These are phyloP conservation scores for Lachancea dasiensis DNA, from an alignment of 805 yeast species.

Conservation along the genomic window DNA sequence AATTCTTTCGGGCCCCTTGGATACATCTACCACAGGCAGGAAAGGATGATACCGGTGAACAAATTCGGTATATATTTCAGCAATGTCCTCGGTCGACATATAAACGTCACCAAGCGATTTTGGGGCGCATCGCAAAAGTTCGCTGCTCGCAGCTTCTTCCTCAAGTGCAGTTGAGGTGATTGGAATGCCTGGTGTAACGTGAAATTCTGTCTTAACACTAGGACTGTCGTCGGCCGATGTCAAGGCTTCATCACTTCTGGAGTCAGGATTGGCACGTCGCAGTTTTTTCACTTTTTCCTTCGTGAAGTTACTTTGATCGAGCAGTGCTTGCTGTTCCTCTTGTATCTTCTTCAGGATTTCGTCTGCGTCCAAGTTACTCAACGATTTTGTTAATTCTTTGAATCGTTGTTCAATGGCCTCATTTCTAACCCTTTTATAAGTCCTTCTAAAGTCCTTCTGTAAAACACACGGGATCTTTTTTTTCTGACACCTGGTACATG, in stretches of 20 bases:
- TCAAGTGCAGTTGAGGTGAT: conserved; percentile 25
- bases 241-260: not conserved
- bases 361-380: conserved; percentile 32
- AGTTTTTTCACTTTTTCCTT: conserved; percentile 25
- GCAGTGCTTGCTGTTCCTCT: conserved; percentile 21
- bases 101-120: conserved; percentile 67
- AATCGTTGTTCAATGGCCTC: conserved; percentile 81
- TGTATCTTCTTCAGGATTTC: conserved; percentile 27
- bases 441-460: conserved; percentile 78
- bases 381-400: conserved; percentile 55
- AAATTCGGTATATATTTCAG: conserved; percentile 60
- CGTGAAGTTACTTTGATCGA: conserved; percentile 28
- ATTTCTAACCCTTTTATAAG: conserved; percentile 78
- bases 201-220: not conserved
- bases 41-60: conserved; percentile 75
- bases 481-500: conserved; percentile 78
- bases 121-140: conserved; percentile 52
- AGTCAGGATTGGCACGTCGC: conserved; percentile 4
- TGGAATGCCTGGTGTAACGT: not conserved
- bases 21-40: conserved; percentile 80
- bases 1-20: conserved; percentile 74
- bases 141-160: too few relatives aligned
- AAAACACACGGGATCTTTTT: conserved; percentile 65
- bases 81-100: conserved; percentile 55
- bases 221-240: not conserved